Conservation (phyloP, 2,329 filamentous ascomycete genomes). For the Colletotrichum lentis region DNA sequence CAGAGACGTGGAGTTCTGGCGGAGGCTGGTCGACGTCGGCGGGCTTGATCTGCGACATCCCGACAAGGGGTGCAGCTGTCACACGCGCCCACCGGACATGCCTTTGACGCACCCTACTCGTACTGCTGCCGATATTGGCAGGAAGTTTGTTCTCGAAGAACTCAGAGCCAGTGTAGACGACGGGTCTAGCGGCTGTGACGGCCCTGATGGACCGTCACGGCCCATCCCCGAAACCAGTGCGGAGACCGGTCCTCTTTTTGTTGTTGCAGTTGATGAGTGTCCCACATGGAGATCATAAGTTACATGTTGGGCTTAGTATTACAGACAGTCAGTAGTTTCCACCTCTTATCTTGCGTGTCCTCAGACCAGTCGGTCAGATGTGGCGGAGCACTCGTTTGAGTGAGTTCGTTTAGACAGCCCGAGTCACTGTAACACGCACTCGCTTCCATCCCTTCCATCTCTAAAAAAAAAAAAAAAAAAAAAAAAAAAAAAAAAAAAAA, state of each 20-base stretch:
- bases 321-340: background rate
- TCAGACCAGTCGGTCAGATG: background rate
- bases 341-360: background rate
- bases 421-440: background rate
- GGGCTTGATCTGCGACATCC: background rate
- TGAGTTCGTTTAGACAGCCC: too few relatives aligned
- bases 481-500: too few relatives aligned
- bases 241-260: background rate
- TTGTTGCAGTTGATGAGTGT: background rate
- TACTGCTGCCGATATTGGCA: background rate
- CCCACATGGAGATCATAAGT: background rate
- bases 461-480: too few relatives aligned
- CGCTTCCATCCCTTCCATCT: rapidly evolving
- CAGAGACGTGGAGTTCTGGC: background rate
- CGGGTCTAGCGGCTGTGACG: background rate
- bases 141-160: background rate
- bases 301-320: background rate
- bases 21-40: background rate
- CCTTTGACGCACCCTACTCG: background rate
- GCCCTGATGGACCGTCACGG: too few relatives aligned
- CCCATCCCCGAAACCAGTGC: background rate
- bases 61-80: background rate
- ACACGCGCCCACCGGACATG: background rate
- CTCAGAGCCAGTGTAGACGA: background rate
- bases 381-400: background rate